These are phyloP conservation scores for Kodamaea neixiangensis DNA, from an alignment of 805 yeast species.

Conservation along the genomic window DNA sequence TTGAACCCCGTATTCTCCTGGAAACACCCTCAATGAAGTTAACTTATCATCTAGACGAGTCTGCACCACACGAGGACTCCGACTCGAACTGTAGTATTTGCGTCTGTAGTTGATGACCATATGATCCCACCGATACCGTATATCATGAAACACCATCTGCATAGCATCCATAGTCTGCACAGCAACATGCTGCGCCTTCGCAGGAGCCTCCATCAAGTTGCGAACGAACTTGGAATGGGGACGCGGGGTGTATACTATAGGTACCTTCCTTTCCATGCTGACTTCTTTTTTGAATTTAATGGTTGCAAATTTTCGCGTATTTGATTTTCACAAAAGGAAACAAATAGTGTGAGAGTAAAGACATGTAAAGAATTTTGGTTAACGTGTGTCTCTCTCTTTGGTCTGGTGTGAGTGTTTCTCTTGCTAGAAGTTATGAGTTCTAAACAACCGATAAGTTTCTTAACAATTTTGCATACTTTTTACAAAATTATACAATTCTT, in stretches of 20 bases:
- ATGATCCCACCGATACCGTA: slow-evolving; percentile 35
- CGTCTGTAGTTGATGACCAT: slow-evolving; percentile 36
- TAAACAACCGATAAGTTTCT: too few species aligned
- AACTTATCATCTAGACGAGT: slow-evolving; percentile 34
- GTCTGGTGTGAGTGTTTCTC: too few species aligned
- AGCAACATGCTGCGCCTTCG: background rate
- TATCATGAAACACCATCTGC: slow-evolving; percentile 19
- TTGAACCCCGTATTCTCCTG: slow-evolving; percentile 31
- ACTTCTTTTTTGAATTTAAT: background rate
- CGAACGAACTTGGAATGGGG: slow-evolving; percentile 1
- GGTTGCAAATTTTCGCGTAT: background rate
- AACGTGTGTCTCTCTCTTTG: too few species aligned
- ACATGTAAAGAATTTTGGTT: too few species aligned
- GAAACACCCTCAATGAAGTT: slow-evolving; percentile 40
- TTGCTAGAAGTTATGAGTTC: too few species aligned
- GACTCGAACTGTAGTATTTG: slow-evolving; percentile 39
- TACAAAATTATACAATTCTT: too few species aligned
- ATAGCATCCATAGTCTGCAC: background rate
- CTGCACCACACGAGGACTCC: slow-evolving; percentile 40
- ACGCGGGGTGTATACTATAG: background rate
- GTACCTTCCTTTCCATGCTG: background rate
- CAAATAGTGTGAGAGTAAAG: background rate
- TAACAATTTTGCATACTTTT: too few species aligned
- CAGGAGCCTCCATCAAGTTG: slow-evolving; percentile 4
- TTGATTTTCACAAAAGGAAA: background rate